Percentiles rank a stretch among this genome's conserved stretches.
Conservation (phyloP, 306 rosid species). For the Quercus rubra region DNA sequence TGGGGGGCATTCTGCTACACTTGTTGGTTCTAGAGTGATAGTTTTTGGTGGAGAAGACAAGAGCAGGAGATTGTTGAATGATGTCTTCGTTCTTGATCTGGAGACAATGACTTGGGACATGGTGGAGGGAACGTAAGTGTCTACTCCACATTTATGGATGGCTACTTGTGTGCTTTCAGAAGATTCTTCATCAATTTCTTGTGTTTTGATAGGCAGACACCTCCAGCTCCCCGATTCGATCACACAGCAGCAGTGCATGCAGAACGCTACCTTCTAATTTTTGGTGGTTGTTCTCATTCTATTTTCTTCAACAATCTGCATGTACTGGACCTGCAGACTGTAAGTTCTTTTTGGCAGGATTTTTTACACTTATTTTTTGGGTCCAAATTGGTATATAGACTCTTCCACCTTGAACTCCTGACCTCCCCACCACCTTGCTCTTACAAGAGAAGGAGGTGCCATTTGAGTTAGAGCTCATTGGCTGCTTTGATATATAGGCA, state of each 20-base stretch:
- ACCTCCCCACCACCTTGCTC: too few species aligned
- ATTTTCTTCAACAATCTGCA: conserved; percentile 85
- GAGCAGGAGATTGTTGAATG: conserved; percentile 78
- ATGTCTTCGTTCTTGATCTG: conserved; percentile 74
- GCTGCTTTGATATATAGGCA: background rate
- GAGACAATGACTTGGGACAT: conserved; percentile 83
- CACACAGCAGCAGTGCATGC: conserved; percentile 78
- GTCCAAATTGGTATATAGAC: background rate
- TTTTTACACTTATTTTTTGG: background rate
- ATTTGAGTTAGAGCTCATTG: too few species aligned
- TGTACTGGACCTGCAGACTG: conserved; percentile 81
- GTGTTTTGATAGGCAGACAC: conserved; percentile 78
- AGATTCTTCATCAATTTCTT: conserved; percentile 37
- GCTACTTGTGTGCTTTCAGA: conserved; percentile 18
- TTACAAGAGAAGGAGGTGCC: too few species aligned
- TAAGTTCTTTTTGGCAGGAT: conserved; percentile 36
- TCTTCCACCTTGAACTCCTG: too few species aligned
- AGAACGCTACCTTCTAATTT: conserved; percentile 74
- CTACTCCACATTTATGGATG: conserved; percentile 21
- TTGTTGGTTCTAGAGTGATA: conserved; percentile 82
- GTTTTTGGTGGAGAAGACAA: conserved; percentile 93
- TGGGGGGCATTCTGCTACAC: conserved; percentile 80
- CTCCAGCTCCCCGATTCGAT: conserved; percentile 92
- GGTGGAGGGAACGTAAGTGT: conserved; percentile 62
- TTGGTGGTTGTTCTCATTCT: conserved; percentile 96